Evolutionary conservation across 495 filamentous ascomycete species (phyloP).

Genomic region (Astrothelium macrocarpum): DNA sequence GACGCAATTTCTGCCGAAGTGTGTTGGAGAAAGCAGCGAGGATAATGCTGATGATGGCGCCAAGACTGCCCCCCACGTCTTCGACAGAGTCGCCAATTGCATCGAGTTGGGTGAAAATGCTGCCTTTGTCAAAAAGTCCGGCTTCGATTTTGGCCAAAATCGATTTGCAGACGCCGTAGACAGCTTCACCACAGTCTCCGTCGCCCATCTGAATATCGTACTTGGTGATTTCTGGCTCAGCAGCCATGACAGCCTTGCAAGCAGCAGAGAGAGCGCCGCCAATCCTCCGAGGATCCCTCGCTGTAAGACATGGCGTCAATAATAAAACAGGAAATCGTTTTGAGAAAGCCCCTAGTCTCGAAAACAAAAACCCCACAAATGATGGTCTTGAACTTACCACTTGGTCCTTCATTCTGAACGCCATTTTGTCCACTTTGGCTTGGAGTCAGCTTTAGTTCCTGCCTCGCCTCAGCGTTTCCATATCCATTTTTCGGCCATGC

Average conservation of each 20-base stretch:
- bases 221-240: conserved; percentile 50
- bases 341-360: background rate
- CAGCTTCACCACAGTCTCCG: conserved; percentile 54
- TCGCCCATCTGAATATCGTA: conserved; percentile 59
- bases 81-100: conserved; percentile 49
- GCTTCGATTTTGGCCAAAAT: conserved; percentile 25
- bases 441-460: conserved; percentile 15
- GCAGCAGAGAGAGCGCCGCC: conserved; percentile 44
- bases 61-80: conserved; percentile 52
- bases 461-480: conserved; percentile 15
- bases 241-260: conserved; percentile 40
- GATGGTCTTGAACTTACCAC: conserved; percentile 7
- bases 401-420: conserved; percentile 11
- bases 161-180: conserved; percentile 36
- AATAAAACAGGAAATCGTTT: background rate
- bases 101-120: conserved; percentile 42
- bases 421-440: background rate
- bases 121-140: conserved; percentile 30
- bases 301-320: background rate
- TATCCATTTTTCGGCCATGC: conserved; percentile 34
- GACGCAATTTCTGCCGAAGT: conserved; percentile 25
- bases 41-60: conserved; percentile 51
- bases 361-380: too few relatives aligned
- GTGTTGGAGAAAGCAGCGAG: conserved; percentile 46
- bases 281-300: conserved; percentile 15